Percentiles rank a stretch among this genome's conserved stretches.
phyloP scores from a whole-genome alignment of 495 filamentous ascomycete species.

The Podospora didyma region DNA sequence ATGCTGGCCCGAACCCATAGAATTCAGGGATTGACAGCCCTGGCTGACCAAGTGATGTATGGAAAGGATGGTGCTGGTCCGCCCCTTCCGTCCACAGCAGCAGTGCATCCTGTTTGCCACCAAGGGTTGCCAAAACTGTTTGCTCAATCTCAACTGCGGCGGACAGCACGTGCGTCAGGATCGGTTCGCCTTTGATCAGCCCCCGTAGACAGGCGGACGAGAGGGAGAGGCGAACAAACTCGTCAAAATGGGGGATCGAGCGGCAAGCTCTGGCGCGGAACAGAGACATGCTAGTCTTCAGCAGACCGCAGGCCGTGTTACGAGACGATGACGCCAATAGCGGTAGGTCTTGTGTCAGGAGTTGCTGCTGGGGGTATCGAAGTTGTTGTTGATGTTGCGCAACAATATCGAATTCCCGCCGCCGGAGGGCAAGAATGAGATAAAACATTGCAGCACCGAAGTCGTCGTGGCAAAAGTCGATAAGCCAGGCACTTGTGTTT shows the following conservation, averaged over 20 bases:
- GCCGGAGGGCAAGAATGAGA: slow-evolving; percentile 10
- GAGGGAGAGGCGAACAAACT: slow-evolving; percentile 13
- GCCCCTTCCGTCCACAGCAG: not conserved
- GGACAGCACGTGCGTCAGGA: not conserved
- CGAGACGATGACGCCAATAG: not conserved
- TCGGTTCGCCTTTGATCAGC: slow-evolving; percentile 2
- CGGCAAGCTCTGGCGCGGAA: slow-evolving; percentile 12
- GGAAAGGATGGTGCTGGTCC: not conserved
- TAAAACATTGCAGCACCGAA: slow-evolving; percentile 22
- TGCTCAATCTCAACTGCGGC: not conserved
- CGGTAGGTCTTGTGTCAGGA: not conserved
- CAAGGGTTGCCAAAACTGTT: not conserved
- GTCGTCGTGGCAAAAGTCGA: slow-evolving; percentile 24
- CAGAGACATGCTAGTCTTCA: slow-evolving; percentile 9
- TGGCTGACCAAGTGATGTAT: not conserved
- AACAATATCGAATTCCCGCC: slow-evolving; percentile 7
- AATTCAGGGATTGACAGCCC: no score
- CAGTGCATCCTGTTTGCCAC: not conserved
- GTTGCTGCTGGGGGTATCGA: not conserved
- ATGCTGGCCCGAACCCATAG: no score
- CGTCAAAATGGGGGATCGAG: slow-evolving; percentile 17
- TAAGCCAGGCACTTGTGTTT: slow-evolving; percentile 9
- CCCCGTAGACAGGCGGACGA: slow-evolving; percentile 12
- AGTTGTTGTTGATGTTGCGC: not conserved
- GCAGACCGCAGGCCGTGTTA: slow-evolving; percentile 3